Conservation (phyloP, 2,329 filamentous ascomycete genomes). For the Ophiostoma quercus region DNA sequence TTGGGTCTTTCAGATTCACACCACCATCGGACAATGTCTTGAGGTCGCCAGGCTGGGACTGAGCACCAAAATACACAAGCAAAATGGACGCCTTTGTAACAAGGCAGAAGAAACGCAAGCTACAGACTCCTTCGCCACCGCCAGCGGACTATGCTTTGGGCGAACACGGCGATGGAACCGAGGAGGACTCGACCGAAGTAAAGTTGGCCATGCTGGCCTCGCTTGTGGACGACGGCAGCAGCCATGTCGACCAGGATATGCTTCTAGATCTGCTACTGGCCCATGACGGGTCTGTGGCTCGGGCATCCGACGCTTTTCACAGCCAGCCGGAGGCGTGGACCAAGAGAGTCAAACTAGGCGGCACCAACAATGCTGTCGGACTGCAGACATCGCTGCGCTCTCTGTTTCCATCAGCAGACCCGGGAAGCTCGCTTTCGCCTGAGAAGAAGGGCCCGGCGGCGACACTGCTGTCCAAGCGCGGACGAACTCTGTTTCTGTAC, state of each 20-base stretch:
- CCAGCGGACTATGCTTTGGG: not conserved
- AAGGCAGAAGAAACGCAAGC: constrained; percentile 47
- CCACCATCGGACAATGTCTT: not conserved
- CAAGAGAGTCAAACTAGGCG: not conserved
- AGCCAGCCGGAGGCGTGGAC: constrained; percentile 35
- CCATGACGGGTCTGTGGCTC: constrained; percentile 68
- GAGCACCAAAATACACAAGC: not conserved
- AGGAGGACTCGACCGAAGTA: constrained; percentile 78
- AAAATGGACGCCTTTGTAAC: constrained; percentile 57
- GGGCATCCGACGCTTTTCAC: constrained; percentile 55
- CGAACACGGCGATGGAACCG: not conserved
- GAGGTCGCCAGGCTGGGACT: not conserved
- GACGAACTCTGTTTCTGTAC: constrained; percentile 77
- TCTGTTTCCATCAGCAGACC: constrained; percentile 24
- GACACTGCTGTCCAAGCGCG: constrained; percentile 55
- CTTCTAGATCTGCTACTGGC: constrained; percentile 75
- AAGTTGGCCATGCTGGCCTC: constrained; percentile 83
- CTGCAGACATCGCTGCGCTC: constrained; percentile 60
- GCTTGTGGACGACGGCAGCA: constrained; percentile 55
- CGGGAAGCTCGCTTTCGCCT: not conserved
- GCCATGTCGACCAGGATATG: constrained; percentile 49
- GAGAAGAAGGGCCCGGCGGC: constrained; percentile 36
- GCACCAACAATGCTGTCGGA: constrained; percentile 37
- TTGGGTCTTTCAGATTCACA: not conserved
- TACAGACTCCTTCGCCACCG: constrained; percentile 23